Conservation (phyloP, 2,329 filamentous ascomycete genomes). For the Parastagonospora avenae region DNA sequence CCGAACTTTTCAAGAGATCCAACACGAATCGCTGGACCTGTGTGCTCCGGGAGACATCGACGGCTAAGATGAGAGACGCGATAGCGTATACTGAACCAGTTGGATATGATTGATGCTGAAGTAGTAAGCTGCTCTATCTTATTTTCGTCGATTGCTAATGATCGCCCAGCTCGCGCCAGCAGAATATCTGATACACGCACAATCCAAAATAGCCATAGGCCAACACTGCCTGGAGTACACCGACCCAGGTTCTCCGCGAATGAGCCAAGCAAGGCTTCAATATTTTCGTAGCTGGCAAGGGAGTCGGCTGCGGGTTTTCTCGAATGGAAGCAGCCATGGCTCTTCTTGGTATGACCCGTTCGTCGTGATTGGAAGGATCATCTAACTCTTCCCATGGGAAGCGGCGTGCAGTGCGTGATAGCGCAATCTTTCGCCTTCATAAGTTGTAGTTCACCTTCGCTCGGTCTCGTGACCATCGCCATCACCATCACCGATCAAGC, state of each 20-base stretch:
- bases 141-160: neutral
- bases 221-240: slow-evolving; percentile 50
- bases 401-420: slow-evolving; percentile 50
- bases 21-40: slow-evolving; percentile 16
- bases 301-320: slow-evolving; percentile 55
- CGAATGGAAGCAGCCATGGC: slow-evolving; percentile 53
- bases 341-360: slow-evolving; percentile 38
- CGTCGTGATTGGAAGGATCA: neutral
- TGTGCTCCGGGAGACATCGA: slow-evolving; percentile 13
- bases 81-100: neutral
- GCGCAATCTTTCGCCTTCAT: slow-evolving; percentile 55
- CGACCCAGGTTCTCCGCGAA: slow-evolving; percentile 49
- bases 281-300: slow-evolving; percentile 54
- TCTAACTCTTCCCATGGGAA: slow-evolving; percentile 1
- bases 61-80: neutral
- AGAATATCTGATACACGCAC: slow-evolving; percentile 41
- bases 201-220: slow-evolving; percentile 43
- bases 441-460: slow-evolving; percentile 52
- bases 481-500: slow-evolving; percentile 48
- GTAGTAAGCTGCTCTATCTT: slow-evolving; percentile 33
- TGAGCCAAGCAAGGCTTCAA: slow-evolving; percentile 44
- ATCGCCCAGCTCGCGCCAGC: slow-evolving; percentile 45
- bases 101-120: slow-evolving; percentile 53
- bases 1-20: slow-evolving; percentile 34
- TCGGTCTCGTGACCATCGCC: slow-evolving; percentile 54